Conservation (phyloP, 768 basidiomycete genomes). For the Vishniacozyma victoriae region DNA sequence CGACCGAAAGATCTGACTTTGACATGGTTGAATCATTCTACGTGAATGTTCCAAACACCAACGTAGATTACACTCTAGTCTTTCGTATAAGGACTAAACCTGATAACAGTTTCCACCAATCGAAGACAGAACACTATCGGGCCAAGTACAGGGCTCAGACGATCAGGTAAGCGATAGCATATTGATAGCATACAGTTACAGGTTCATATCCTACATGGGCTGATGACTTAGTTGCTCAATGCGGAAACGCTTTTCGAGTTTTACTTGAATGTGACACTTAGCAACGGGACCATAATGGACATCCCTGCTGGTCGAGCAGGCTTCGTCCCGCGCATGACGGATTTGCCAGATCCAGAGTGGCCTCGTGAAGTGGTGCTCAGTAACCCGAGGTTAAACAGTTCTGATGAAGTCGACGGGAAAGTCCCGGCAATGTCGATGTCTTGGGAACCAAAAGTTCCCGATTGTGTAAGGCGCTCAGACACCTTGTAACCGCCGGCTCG, state of each 20-base stretch:
- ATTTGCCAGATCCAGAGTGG: neutral
- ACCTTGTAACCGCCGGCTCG: neutral
- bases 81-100: neutral
- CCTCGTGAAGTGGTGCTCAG: neutral
- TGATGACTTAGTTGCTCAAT: conserved; percentile 8
- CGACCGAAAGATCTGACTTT: neutral
- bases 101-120: conserved; percentile 21
- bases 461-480: conserved; percentile 14
- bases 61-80: conserved; percentile 8
- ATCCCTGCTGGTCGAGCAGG: conserved; percentile 18
- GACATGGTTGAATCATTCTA: conserved; percentile 13
- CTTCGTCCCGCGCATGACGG: conserved; percentile 6
- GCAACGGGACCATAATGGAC: conserved; percentile 18
- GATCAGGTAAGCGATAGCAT: conserved; percentile 7
- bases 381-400: neutral
- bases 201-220: neutral
- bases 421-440: neutral
- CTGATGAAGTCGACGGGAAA: neutral
- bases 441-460: neutral
- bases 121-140: neutral
- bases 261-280: conserved; percentile 9
- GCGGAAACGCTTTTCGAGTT: conserved; percentile 18
- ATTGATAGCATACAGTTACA: neutral
- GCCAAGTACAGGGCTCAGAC: conserved; percentile 1
- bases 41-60: conserved; percentile 19